Evolutionary conservation across 1,284 basidiomycete species (phyloP), one percentile per base, ranked within the genome.

Genomic region (Peniophora sp.): DNA sequence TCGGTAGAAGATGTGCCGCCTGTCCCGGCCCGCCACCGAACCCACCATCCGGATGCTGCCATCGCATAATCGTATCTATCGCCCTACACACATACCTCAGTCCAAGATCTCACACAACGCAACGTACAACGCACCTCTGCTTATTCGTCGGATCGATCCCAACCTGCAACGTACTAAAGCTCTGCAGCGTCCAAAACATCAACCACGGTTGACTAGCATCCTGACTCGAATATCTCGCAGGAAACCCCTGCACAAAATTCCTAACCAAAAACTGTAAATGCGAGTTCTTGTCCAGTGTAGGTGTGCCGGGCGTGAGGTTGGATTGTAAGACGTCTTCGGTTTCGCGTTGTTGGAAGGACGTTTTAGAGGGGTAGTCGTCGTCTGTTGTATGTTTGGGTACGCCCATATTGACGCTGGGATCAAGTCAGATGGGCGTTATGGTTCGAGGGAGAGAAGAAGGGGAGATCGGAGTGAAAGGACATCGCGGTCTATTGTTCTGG

Each of bases 141-240:
- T 83, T 89, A 54, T 79, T 89, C 8, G 68, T 71, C 1, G 80
- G 78, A 71, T 95, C 93, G 39, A 97, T 63, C 1, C 73, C 82
- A 1, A 90, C 83, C 48, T 92, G 89, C 27, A 96, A 65, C 1
- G 83, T 63, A 57, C 86, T 84, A 55, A 95, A 83, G 32, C 82
- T 76, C 59, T 97, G 92, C 2, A 94, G 63, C 0, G 83, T 85
- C 94, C 95, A 97, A 68, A 89, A 97, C 54, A 96, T 65, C 25
- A 97, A 71, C 95, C 94, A 97, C 0, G 93, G 87, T 59, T 93
- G 84, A 57, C 89, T 93, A 0, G 94, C 92, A 64, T 97, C 94
- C 58, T 96, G 85, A 23, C 80, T 82, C n/a, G 72, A 75, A 63
- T 89, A 96, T 48, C 81, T 73, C 5, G 73, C 67, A 0, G 92